These are phyloP conservation scores for Ceratopteris richardii DNA, from an alignment of 75 land plant species.

Conservation along the genomic window DNA sequence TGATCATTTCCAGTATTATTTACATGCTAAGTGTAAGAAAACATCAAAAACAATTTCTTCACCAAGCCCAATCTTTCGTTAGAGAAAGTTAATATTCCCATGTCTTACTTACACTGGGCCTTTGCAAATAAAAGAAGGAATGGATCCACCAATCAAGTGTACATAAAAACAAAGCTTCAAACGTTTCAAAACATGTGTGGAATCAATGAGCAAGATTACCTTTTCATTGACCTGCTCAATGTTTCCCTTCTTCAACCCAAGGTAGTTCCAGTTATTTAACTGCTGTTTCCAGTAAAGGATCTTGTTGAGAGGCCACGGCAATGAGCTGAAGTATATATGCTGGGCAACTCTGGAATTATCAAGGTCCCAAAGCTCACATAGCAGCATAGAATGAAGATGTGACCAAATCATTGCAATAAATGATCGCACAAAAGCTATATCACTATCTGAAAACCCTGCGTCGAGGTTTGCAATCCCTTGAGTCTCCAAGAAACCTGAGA, in stretches of 20 bases:
- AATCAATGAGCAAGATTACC: slow-evolving; percentile 9
- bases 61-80: background rate
- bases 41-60: background rate
- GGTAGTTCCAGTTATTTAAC: slow-evolving; percentile 1
- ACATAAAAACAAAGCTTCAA: background rate
- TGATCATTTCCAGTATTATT: background rate
- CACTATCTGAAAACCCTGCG: slow-evolving; percentile 15
- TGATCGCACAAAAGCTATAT: slow-evolving; percentile 20
- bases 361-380: slow-evolving; percentile 25
- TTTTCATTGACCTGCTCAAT: slow-evolving; percentile 1
- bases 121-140: too few species aligned
- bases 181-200: too few species aligned
- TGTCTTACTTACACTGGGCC: too few species aligned
- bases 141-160: too few species aligned
- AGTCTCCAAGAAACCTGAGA: slow-evolving; percentile 21
- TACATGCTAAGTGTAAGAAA: background rate
- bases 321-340: slow-evolving; percentile 15
- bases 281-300: slow-evolving; percentile 28
- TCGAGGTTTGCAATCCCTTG: slow-evolving; percentile 26
- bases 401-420: slow-evolving; percentile 20
- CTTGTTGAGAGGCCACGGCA: slow-evolving; percentile 24
- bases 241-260: slow-evolving; percentile 22
- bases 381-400: slow-evolving; percentile 16
- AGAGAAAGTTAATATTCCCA: background rate
- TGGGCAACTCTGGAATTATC: slow-evolving; percentile 18